Evolutionary conservation across 257 asterid genomes (phyloP).

Genomic region (Jacaranda copaia): DNA sequence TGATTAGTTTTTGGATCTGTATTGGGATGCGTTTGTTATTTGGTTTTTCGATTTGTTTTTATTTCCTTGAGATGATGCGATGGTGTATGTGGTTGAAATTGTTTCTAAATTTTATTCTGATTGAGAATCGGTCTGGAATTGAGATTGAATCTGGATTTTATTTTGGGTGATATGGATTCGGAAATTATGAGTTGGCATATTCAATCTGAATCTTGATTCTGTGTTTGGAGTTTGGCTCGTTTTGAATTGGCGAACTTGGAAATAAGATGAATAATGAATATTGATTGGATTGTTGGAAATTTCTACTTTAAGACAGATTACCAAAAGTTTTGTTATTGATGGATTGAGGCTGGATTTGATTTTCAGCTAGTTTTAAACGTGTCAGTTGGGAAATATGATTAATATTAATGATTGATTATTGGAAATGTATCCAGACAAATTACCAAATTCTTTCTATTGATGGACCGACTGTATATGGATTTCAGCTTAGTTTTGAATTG

Average conservation of each 20-base stretch:
- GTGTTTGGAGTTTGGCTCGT: not conserved
- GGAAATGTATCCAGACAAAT: not conserved
- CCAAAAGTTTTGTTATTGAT: no score
- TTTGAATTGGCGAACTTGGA: not conserved
- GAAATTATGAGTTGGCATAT: not conserved
- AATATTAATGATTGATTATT: not conserved
- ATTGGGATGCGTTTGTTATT: not conserved
- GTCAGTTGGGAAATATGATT: not conserved
- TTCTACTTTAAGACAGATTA: not conserved
- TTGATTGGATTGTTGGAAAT: not conserved
- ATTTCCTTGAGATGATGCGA: not conserved
- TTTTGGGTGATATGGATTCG: not conserved
- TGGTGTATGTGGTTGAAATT: not conserved
- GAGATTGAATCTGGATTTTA: constrained; percentile 10
- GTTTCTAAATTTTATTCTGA: not conserved
- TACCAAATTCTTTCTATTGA: not conserved
- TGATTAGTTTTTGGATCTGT: not conserved
- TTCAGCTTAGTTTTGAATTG: no score
- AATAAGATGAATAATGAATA: not conserved
- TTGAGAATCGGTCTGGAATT: not conserved
- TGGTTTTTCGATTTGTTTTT: not conserved
- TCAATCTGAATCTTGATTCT: not conserved
- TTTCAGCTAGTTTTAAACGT: not conserved
- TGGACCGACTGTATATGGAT: no score
- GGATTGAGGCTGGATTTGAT: not conserved